Evolutionary conservation across 1,284 basidiomycete species (phyloP).

Genomic region (Tilletia caries): DNA sequence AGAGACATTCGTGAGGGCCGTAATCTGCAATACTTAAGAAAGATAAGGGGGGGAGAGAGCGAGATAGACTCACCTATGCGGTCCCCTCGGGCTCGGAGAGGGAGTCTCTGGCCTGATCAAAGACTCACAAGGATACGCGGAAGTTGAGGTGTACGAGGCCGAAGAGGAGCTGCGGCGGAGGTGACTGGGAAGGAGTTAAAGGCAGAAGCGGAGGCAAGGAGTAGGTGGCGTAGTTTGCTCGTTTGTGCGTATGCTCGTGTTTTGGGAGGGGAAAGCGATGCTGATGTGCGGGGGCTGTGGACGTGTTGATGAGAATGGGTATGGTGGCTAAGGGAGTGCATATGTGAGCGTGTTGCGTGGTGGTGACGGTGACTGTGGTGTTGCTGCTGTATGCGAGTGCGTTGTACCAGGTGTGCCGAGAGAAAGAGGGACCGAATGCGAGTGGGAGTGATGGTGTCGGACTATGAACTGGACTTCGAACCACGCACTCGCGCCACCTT

Average conservation of each 20-base stretch:
- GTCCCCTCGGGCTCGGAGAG: slow-evolving; percentile 68
- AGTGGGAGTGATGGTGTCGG: too few relatives aligned
- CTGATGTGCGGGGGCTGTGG: background rate
- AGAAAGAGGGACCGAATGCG: too few relatives aligned
- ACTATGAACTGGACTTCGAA: too few relatives aligned
- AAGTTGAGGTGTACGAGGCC: slow-evolving; percentile 57
- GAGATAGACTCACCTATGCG: slow-evolving; percentile 20
- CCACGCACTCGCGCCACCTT: too few relatives aligned
- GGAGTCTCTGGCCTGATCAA: slow-evolving; percentile 84
- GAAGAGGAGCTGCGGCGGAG: slow-evolving; percentile 55
- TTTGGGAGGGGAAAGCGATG: too few relatives aligned
- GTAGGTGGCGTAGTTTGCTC: background rate
- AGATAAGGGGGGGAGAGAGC: too few relatives aligned
- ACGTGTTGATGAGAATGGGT: background rate
- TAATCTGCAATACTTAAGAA: too few relatives aligned
- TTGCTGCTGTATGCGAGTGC: background rate
- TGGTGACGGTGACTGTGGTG: slow-evolving; percentile 2
- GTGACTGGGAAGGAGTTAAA: slow-evolving; percentile 21
- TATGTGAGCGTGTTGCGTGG: background rate
- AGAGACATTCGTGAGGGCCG: too few relatives aligned
- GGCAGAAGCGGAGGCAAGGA: background rate
- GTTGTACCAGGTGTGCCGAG: too few relatives aligned
- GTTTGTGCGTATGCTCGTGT: slow-evolving; percentile 14
- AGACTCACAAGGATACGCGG: slow-evolving; percentile 71
- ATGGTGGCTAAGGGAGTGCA: background rate